phyloP scores from a whole-genome alignment of 2,329 filamentous ascomycete species.

The Xylaria sp. region DNA sequence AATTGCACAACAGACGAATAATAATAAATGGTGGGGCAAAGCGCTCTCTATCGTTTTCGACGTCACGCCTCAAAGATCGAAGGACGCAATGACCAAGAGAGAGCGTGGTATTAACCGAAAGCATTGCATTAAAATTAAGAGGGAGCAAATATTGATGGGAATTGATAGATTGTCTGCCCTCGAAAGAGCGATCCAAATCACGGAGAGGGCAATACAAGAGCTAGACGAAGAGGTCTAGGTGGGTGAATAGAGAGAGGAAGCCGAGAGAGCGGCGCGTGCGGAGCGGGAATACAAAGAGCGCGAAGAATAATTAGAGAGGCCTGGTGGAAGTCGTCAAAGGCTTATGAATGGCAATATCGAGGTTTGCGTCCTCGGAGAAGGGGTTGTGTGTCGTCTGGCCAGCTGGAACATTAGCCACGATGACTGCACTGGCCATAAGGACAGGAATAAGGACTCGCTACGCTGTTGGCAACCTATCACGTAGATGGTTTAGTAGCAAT shows the following conservation, averaged over 20 bases:
- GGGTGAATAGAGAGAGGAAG: conserved; percentile 5
- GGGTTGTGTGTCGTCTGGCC: not conserved
- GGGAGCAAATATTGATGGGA: not conserved
- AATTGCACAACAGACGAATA: not conserved
- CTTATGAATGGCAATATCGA: not conserved
- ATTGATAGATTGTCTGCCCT: not conserved
- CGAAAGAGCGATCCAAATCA: not conserved
- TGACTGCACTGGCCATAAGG: no score
- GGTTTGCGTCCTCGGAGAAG: not conserved
- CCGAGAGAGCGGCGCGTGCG: not conserved
- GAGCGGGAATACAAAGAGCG: not conserved
- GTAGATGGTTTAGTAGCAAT: no score
- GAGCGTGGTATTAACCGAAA: conserved; percentile 4
- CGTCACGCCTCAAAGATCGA: not conserved
- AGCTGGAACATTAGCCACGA: no score
- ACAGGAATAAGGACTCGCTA: no score
- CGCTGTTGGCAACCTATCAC: no score
- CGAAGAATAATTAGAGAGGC: not conserved
- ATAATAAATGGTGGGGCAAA: not conserved
- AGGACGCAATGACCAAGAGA: not conserved
- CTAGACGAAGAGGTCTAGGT: not conserved
- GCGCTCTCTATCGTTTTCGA: not conserved
- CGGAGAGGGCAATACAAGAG: not conserved
- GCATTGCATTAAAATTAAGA: conserved; percentile 1
- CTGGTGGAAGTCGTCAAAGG: not conserved